These are phyloP conservation scores for Cercospora sp. DNA, from an alignment of 2,329 filamentous ascomycete species.

Conservation along the genomic window DNA sequence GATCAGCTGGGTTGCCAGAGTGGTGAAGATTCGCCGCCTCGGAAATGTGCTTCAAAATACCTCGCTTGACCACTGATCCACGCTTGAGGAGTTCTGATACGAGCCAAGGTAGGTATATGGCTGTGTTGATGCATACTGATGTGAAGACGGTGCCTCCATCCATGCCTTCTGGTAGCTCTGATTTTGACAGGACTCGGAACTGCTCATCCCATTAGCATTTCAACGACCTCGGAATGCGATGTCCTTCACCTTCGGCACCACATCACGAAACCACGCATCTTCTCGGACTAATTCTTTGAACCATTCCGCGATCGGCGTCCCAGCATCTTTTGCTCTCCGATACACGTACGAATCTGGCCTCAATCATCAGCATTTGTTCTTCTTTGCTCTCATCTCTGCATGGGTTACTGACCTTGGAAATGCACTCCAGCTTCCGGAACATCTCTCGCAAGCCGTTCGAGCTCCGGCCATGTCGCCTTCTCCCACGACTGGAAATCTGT, in stretches of 20 bases:
- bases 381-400: no score
- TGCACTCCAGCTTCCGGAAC: conserved; percentile 78
- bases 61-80: conserved; percentile 59
- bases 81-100: conserved; percentile 74
- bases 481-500: conserved; percentile 45
- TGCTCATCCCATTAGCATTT: conserved; percentile 20
- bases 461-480: conserved; percentile 47
- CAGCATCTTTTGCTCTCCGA: conserved; percentile 63
- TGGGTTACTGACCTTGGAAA: conserved; percentile 55
- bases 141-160: conserved; percentile 75
- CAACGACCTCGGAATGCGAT: neutral
- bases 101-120: conserved; percentile 84
- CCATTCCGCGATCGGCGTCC: conserved; percentile 55
- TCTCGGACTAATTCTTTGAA: conserved; percentile 65
- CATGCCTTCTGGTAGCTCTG: conserved; percentile 59
- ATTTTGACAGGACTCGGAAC: conserved; percentile 38
- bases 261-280: conserved; percentile 71
- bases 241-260: conserved; percentile 64
- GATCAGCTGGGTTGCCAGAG: conserved; percentile 58
- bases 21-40: conserved; percentile 66
- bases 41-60: conserved; percentile 62
- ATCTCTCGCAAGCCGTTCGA: conserved; percentile 52
- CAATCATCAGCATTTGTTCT: neutral
- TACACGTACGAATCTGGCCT: conserved; percentile 53
- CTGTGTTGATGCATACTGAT: conserved; percentile 88